phyloP scores from a whole-genome alignment of 805 yeast genomes.

The Isabelozyma rhagii region DNA sequence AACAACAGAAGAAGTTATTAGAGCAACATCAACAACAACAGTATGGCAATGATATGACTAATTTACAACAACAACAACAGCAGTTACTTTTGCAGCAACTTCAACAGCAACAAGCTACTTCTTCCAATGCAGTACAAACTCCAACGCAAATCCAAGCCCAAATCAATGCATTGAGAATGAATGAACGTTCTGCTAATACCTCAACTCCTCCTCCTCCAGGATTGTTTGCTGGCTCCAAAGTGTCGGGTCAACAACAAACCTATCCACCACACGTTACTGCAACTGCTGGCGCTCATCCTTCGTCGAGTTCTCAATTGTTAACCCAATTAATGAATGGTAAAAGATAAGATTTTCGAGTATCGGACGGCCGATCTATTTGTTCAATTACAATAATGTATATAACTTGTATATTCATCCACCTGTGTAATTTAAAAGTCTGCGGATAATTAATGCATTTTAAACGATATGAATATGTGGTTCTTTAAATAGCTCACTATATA shows the following conservation, averaged over 20 bases:
- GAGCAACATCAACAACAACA: constrained; percentile 10
- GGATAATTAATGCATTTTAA: no score
- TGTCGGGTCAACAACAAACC: constrained; percentile 2
- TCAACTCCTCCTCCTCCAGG: constrained; percentile 78
- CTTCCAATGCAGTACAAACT: constrained; percentile 13
- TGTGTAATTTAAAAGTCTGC: no score
- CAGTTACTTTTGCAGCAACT: constrained; percentile 31
- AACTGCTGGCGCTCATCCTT: constrained; percentile 20
- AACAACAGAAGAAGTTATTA: constrained; percentile 17
- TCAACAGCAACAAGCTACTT: constrained; percentile 30
- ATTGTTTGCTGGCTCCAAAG: constrained; percentile 36
- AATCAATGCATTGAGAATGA: constrained; percentile 23
- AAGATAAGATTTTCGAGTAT: constrained; percentile 22
- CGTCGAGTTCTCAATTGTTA: constrained; percentile 74
- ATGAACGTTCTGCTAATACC: constrained; percentile 32
- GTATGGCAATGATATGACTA: no score
- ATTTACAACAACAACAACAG: constrained; percentile 13
- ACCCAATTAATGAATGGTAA: constrained; percentile 85
- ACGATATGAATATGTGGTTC: no score
- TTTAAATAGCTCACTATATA: no score
- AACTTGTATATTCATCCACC: no score
- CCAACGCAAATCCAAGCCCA: constrained; percentile 17
- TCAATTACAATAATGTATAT: no score
- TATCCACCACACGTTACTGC: constrained; percentile 6
- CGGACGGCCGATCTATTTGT: no score